phyloP scores from a whole-genome alignment of 371 early-diverging fungal genomes.

The Apophysomyces elegans region DNA sequence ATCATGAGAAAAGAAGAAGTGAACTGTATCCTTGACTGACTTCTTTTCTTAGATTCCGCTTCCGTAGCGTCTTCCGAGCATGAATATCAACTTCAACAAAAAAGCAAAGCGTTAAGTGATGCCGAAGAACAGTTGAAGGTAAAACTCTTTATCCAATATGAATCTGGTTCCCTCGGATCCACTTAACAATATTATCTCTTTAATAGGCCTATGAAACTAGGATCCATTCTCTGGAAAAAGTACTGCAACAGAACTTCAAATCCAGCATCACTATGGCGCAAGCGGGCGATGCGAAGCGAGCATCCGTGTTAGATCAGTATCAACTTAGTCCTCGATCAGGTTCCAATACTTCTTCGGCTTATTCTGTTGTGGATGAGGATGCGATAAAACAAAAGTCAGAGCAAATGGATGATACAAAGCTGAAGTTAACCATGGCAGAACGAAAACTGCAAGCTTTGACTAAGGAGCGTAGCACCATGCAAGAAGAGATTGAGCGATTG shows the following conservation, averaged over 20 bases:
- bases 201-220: slow-evolving; percentile 46
- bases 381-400: slow-evolving; percentile 6
- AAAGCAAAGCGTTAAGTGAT: slow-evolving; percentile 38
- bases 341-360: slow-evolving; percentile 20
- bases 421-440: slow-evolving; percentile 6
- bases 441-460: slow-evolving; percentile 14
- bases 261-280: slow-evolving; percentile 14
- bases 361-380: slow-evolving; percentile 27
- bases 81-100: slow-evolving; percentile 37
- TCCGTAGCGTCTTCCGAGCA: slow-evolving; percentile 19
- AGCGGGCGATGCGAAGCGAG: slow-evolving; percentile 1
- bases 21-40: no score
- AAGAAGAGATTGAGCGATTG: slow-evolving; percentile 17
- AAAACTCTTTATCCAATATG: background rate
- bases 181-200: background rate
- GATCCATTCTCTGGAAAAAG: slow-evolving; percentile 49
- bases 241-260: slow-evolving; percentile 42
- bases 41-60: background rate
- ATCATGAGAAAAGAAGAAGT: no score
- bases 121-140: slow-evolving; percentile 43
- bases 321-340: slow-evolving; percentile 10
- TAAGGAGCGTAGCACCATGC: slow-evolving; percentile 2
- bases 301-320: background rate
- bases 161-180: background rate
- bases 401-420: slow-evolving; percentile 8